These are phyloP conservation scores for Trypanosoma vivax DNA, from an alignment of 208 protist species.

Conservation along the genomic window DNA sequence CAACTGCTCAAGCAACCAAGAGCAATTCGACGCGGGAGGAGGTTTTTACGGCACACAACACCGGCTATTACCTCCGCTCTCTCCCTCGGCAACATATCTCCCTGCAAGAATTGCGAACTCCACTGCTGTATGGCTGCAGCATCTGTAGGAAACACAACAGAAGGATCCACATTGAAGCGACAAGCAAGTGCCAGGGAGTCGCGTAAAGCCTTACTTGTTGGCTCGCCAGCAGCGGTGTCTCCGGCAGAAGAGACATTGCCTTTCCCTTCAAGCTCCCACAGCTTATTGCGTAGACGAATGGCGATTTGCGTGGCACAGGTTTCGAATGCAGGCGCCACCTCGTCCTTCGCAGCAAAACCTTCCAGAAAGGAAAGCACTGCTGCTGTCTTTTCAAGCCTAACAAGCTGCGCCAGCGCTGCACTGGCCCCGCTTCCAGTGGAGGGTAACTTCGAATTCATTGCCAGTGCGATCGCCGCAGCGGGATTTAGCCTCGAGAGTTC, in stretches of 20 bases:
- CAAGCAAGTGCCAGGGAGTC: conserved; percentile 19
- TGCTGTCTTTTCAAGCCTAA: conserved; percentile 31
- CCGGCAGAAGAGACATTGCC: neutral
- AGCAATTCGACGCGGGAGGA: conserved; percentile 44
- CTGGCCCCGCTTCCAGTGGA: conserved; percentile 26
- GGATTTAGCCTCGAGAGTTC: conserved; percentile 29
- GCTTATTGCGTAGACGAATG: conserved; percentile 27
- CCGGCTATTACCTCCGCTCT: conserved; percentile 21
- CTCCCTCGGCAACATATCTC: conserved; percentile 21
- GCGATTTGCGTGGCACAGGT: conserved; percentile 62
- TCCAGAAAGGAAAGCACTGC: conserved; percentile 52
- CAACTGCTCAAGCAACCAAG: conserved; percentile 52
- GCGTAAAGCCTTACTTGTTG: neutral
- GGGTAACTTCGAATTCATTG: conserved; percentile 45
- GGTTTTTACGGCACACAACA: conserved; percentile 19
- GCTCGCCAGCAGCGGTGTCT: neutral
- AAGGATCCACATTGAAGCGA: conserved; percentile 53
- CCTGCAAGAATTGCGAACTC: conserved; percentile 27
- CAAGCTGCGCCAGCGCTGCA: conserved; percentile 32
- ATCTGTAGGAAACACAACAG: conserved; percentile 47
- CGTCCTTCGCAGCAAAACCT: conserved; percentile 47
- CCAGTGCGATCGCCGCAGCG: conserved; percentile 38
- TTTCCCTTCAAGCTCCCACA: conserved; percentile 9
- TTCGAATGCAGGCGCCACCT: conserved; percentile 28
- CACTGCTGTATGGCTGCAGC: conserved; percentile 42